Conservation (phyloP, 768 basidiomycete genomes). For the Leucosporidium yakuticum region DNA sequence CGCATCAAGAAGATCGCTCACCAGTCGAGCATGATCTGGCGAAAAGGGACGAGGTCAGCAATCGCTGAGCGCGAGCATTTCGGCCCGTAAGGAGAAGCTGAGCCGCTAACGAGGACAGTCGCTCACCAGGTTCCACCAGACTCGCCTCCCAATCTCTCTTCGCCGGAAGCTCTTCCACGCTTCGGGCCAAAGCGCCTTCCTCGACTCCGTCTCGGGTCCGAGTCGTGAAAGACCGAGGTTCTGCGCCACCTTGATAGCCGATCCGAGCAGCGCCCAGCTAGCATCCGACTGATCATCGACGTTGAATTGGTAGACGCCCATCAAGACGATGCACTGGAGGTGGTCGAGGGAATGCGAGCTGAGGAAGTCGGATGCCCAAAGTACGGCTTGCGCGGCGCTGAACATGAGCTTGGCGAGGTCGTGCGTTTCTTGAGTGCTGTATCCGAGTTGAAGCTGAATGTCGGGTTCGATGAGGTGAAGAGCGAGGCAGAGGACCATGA, state of each 20-base stretch:
- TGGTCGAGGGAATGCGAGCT: conserved; percentile 23
- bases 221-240: conserved; percentile 23
- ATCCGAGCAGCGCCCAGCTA: conserved; percentile 19
- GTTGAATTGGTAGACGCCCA: conserved; percentile 26
- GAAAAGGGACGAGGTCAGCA: no score
- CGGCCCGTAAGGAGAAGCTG: not conserved
- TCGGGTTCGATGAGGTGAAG: conserved; percentile 8
- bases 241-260: conserved; percentile 22
- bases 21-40: no score
- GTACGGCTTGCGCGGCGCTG: conserved; percentile 9
- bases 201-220: conserved; percentile 5
- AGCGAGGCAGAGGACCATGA: conserved; percentile 25
- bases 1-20: no score
- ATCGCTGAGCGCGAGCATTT: no score
- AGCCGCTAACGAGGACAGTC: conserved; percentile 1
- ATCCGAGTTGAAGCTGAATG: conserved; percentile 2
- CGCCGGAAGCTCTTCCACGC: conserved; percentile 16
- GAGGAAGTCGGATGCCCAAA: conserved; percentile 18
- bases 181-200: conserved; percentile 12
- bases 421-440: conserved; percentile 1
- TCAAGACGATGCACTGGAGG: conserved; percentile 19
- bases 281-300: conserved; percentile 18
- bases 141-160: conserved; percentile 17
- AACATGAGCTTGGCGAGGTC: conserved; percentile 10
- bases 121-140: conserved; percentile 29